Percentiles rank a stretch among this genome's conserved stretches.
Evolutionary conservation across 176 grass and related monocot species (phyloP).

Genomic region (Bromus sterilis): DNA sequence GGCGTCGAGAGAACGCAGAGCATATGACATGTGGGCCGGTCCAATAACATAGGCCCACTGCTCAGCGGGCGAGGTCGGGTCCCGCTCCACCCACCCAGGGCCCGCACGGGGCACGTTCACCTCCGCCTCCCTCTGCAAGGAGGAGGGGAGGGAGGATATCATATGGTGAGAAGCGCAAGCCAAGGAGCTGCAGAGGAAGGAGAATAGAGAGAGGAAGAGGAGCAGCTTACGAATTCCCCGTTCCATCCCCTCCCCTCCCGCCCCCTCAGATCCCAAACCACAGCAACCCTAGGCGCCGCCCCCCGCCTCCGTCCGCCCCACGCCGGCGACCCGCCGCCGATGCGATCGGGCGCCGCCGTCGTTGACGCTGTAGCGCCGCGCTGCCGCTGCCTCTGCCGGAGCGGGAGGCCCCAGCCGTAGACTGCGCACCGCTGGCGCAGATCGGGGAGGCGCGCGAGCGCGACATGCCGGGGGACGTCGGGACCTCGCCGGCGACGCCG

Average conservation of each 20-base stretch:
- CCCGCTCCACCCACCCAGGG: not conserved
- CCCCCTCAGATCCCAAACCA: slow-evolving; percentile 19
- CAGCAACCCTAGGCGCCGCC: slow-evolving; percentile 23
- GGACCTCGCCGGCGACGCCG: slow-evolving; percentile 23
- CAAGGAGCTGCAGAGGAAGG: not conserved
- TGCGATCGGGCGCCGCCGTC: slow-evolving; percentile 22
- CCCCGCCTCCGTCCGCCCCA: not conserved
- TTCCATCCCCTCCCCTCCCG: not conserved
- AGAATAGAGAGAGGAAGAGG: not conserved
- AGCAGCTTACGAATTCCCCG: not conserved
- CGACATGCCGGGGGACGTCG: slow-evolving; percentile 45
- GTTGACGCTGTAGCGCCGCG: not conserved
- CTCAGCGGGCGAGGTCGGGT: not conserved
- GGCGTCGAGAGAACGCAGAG: not conserved
- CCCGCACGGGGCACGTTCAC: not conserved
- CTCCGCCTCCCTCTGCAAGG: not conserved
- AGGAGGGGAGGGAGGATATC: not conserved
- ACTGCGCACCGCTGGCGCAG: not conserved
- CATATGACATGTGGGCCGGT: not conserved
- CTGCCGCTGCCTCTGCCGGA: not conserved
- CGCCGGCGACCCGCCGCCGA: slow-evolving; percentile 12
- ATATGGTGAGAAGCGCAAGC: not conserved
- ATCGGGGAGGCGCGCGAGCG: slow-evolving; percentile 10
- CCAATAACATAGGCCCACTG: accelerated
- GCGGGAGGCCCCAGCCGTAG: not conserved